These are phyloP conservation scores for Termitomyces sp. DNA, from an alignment of 768 basidiomycete species.

Conservation along the genomic window DNA sequence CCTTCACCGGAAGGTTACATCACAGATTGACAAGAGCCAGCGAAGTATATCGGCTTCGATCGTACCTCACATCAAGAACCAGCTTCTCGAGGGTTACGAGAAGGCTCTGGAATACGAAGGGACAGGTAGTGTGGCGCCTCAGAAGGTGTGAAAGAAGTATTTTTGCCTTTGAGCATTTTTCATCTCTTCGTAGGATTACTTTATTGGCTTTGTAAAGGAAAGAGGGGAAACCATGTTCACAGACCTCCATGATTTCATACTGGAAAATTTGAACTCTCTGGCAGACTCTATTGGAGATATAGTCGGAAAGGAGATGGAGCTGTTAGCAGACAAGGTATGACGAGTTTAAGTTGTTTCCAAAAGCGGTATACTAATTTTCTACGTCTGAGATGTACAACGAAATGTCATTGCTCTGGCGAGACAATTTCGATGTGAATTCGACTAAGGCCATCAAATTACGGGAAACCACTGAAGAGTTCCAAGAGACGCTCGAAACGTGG, in stretches of 20 bases:
- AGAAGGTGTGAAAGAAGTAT: background rate
- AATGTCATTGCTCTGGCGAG: background rate
- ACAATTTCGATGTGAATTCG: background rate
- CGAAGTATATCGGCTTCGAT: background rate
- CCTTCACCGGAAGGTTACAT: background rate
- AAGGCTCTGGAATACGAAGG: background rate
- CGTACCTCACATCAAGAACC: background rate
- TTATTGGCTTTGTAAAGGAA: background rate
- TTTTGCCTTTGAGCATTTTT: background rate
- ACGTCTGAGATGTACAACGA: background rate
- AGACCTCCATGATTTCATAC: background rate
- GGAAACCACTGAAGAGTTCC: background rate
- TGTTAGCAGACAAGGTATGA: background rate
- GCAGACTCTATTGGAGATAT: background rate
- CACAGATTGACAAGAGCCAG: background rate
- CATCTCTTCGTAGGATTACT: background rate
- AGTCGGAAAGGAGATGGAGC: background rate
- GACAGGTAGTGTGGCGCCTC: background rate
- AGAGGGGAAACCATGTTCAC: background rate
- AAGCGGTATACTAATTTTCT: background rate
- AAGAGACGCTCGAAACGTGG: background rate
- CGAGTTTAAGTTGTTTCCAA: background rate
- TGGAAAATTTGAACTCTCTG: background rate
- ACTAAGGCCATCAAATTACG: background rate
- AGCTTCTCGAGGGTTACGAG: background rate